These are phyloP conservation scores for Linanthus parryae DNA, from an alignment of 148 eudicot species.

Conservation along the genomic window DNA sequence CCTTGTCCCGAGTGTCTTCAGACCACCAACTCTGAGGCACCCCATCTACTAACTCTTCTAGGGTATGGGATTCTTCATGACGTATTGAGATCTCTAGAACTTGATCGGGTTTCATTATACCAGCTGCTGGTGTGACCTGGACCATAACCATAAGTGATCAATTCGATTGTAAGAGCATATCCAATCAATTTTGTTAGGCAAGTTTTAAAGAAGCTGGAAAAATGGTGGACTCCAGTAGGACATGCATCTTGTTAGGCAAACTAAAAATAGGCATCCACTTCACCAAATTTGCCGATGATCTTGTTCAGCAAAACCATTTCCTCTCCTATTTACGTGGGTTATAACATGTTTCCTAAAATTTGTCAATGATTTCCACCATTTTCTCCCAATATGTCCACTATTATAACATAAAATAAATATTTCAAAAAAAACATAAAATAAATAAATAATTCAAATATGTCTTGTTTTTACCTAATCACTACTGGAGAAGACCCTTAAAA, in stretches of 20 bases:
- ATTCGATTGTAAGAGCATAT: background rate
- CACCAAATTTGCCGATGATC: background rate
- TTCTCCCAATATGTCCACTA: too few species aligned
- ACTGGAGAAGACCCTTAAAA: background rate
- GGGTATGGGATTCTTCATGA: constrained; percentile 55
- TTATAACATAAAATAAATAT: too few species aligned
- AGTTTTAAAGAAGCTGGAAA: background rate
- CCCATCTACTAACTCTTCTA: constrained; percentile 61
- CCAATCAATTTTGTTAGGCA: too few species aligned
- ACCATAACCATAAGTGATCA: background rate
- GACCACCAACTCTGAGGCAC: constrained; percentile 76
- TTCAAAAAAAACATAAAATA: too few species aligned
- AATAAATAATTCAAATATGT: background rate
- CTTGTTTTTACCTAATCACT: background rate
- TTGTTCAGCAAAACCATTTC: too few species aligned
- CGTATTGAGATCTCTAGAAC: constrained; percentile 52
- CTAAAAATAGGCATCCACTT: background rate
- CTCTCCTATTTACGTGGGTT: background rate
- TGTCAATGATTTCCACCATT: too few species aligned
- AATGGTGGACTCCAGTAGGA: background rate
- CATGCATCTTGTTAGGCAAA: too few species aligned
- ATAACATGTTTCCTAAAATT: too few species aligned
- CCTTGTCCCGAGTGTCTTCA: constrained; percentile 78
- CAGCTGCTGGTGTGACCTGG: constrained; percentile 81
- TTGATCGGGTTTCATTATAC: constrained; percentile 63